phyloP scores from a whole-genome alignment of 2,329 filamentous ascomycete genomes.

The Chrysosporium keratinophilum region DNA sequence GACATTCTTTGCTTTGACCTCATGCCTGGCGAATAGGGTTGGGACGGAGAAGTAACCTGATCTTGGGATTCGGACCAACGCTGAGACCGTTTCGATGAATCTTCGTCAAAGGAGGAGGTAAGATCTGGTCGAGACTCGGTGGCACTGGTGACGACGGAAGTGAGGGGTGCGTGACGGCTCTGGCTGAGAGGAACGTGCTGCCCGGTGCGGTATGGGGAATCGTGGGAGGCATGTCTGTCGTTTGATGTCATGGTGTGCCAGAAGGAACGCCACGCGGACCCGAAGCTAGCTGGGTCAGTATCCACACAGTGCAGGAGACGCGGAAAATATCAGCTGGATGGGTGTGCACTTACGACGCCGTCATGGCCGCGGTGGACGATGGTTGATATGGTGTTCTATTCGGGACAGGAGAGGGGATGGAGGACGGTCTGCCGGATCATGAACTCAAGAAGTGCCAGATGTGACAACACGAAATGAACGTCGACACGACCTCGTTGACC shows the following conservation, averaged over 20 bases:
- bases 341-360: conserved; percentile 11
- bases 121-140: conserved; percentile 81
- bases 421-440: not conserved
- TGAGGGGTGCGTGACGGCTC: conserved; percentile 69
- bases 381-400: not conserved
- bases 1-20: conserved; percentile 54
- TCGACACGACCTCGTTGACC: not conserved
- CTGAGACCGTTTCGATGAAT: conserved; percentile 48
- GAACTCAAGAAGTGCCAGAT: not conserved
- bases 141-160: conserved; percentile 74
- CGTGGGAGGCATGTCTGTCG: conserved; percentile 77
- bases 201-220: conserved; percentile 85
- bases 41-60: conserved; percentile 47
- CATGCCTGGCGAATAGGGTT: conserved; percentile 83
- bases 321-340: not conserved
- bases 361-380: conserved; percentile 3
- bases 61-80: conserved; percentile 52
- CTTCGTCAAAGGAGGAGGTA: conserved; percentile 66
- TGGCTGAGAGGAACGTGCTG: conserved; percentile 81
- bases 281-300: conserved; percentile 42
- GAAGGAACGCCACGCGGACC: conserved; percentile 71
- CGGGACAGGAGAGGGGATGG: not conserved
- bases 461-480: not conserved
- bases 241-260: conserved; percentile 84
- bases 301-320: not conserved